Conservation (phyloP, 768 basidiomycete species). For the Lyophyllum shimeji region DNA sequence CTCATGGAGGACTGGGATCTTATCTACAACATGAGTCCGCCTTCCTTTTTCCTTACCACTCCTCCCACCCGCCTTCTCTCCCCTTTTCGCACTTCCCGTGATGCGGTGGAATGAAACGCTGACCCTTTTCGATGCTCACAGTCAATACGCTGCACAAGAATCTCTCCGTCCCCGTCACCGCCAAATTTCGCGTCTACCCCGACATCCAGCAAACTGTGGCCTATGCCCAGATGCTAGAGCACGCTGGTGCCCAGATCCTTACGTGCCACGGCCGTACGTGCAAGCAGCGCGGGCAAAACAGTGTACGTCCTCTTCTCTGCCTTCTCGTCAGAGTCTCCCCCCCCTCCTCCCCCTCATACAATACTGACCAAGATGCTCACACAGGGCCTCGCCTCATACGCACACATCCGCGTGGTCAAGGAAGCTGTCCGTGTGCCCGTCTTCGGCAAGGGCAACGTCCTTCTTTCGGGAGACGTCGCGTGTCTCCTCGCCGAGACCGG, state of each 20-base stretch:
- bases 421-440: conserved; percentile 88
- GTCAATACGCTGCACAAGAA: conserved; percentile 86
- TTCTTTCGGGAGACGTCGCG: conserved; percentile 81
- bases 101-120: neutral
- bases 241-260: conserved; percentile 92
- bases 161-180: conserved; percentile 90
- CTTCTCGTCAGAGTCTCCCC: too few relatives aligned
- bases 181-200: conserved; percentile 92
- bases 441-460: conserved; percentile 95
- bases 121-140: conserved; percentile 28
- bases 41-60: conserved; percentile 8
- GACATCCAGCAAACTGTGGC: conserved; percentile 84
- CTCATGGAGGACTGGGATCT: conserved; percentile 95
- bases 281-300: conserved; percentile 87
- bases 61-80: neutral
- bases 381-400: conserved; percentile 87
- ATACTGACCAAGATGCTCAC: neutral
- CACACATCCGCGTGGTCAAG: conserved; percentile 89
- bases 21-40: conserved; percentile 75
- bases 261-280: conserved; percentile 91
- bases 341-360: neutral
- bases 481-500: conserved; percentile 82
- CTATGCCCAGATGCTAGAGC: conserved; percentile 95
- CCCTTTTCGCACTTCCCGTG: neutral
- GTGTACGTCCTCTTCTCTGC: conserved; percentile 43